These are phyloP conservation scores for Mycothermus thermophilus DNA, from an alignment of 495 filamentous ascomycete genomes.

Conservation along the genomic window DNA sequence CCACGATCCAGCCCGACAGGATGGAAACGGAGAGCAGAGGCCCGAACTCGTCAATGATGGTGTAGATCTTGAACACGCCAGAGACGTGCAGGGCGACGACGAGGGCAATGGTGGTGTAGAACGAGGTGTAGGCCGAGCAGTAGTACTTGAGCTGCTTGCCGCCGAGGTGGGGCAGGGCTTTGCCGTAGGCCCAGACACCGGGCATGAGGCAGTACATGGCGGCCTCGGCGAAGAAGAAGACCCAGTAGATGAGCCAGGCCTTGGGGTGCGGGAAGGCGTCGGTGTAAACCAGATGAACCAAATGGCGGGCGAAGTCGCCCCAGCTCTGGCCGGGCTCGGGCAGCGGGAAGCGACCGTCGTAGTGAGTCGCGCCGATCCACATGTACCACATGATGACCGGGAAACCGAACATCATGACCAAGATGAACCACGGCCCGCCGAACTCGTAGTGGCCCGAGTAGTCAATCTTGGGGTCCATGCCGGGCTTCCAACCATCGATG, in stretches of 20 bases:
- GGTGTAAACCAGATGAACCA: slow-evolving; percentile 57
- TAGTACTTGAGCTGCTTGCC: slow-evolving; percentile 83
- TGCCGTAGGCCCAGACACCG: slow-evolving; percentile 70
- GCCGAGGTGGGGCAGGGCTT: slow-evolving; percentile 67
- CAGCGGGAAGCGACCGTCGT: slow-evolving; percentile 65
- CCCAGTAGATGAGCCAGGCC: slow-evolving; percentile 90
- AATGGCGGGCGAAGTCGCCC: slow-evolving; percentile 50
- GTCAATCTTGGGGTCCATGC: slow-evolving; percentile 65
- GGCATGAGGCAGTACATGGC: slow-evolving; percentile 71
- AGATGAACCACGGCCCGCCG: slow-evolving; percentile 64
- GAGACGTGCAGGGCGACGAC: slow-evolving; percentile 58
- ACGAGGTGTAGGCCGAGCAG: slow-evolving; percentile 76
- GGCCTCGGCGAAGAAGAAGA: slow-evolving; percentile 72
- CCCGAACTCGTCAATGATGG: slow-evolving; percentile 90
- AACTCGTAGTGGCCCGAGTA: slow-evolving; percentile 76
- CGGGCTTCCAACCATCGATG: slow-evolving; percentile 53
- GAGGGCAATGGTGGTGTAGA: slow-evolving; percentile 70
- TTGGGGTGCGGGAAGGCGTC: slow-evolving; percentile 65
- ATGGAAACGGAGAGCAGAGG: slow-evolving; percentile 83
- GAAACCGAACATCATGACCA: slow-evolving; percentile 81
- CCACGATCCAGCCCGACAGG: slow-evolving; percentile 67
- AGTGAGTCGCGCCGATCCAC: slow-evolving; percentile 93
- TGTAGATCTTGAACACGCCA: slow-evolving; percentile 81
- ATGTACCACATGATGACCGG: slow-evolving; percentile 95
- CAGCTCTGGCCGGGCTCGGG: slow-evolving; percentile 51